Evolutionary conservation across 441 rosid genomes (phyloP).

Genomic region (Erodium trifolium): DNA sequence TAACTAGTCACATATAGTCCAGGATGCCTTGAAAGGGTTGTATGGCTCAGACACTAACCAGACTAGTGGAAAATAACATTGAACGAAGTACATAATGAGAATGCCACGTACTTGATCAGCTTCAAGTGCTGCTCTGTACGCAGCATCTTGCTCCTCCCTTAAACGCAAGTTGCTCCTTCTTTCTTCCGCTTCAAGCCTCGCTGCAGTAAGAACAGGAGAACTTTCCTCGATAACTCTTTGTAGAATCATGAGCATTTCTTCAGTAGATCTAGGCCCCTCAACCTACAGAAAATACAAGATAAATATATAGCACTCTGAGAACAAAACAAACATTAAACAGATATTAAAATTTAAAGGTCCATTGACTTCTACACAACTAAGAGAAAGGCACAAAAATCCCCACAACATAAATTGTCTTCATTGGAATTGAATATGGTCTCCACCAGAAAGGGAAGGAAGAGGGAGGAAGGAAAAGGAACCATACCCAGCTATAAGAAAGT

Average conservation of each 20-base stretch:
- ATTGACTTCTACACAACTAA: not conserved
- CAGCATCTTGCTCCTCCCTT: slow-evolving; percentile 98
- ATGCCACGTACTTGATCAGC: slow-evolving; percentile 69
- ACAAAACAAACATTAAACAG: not conserved
- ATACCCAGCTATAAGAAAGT: not conserved
- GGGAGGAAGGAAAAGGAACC: not conserved
- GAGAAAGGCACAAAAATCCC: not conserved
- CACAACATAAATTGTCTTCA: not conserved
- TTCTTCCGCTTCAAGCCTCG: slow-evolving; percentile 89
- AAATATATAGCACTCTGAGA: slow-evolving; percentile 14
- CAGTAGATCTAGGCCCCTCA: slow-evolving; percentile 87
- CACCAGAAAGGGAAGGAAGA: not conserved
- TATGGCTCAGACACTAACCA: no score
- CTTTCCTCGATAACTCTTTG: slow-evolving; percentile 95
- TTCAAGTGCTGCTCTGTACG: slow-evolving; percentile 91
- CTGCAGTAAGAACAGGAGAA: slow-evolving; percentile 67
- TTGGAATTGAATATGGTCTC: not conserved
- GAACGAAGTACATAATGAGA: not conserved
- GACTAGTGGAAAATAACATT: not conserved
- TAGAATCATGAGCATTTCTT: slow-evolving; percentile 57
- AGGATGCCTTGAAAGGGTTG: not conserved
- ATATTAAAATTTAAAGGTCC: not conserved
- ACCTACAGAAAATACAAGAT: slow-evolving; percentile 31
- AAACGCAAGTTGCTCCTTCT: slow-evolving; percentile 66
- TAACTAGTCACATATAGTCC: not conserved